Conservation (phyloP, 768 basidiomycete species). For the Sporobolomyces pararoseus region DNA sequence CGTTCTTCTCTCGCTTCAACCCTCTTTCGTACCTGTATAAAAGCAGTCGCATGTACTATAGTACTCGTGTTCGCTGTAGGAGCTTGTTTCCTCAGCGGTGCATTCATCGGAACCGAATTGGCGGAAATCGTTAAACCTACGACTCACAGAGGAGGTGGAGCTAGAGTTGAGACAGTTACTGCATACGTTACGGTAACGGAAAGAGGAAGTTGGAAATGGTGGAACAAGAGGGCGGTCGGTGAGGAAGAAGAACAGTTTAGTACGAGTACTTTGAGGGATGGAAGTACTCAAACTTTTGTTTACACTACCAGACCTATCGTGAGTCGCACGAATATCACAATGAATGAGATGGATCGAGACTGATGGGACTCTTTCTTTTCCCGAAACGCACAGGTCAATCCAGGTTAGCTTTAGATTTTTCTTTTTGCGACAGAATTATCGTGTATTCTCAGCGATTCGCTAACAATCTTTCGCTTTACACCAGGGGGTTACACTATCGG, state of each 20-base stretch:
- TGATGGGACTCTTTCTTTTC: not conserved
- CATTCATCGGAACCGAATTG: not conserved
- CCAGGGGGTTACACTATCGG: slow-evolving; percentile 32
- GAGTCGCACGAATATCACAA: not conserved
- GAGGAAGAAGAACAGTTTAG: not conserved
- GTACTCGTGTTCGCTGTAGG: not conserved
- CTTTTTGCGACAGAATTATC: too few relatives aligned
- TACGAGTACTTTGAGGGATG: slow-evolving; percentile 20
- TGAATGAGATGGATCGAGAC: too few relatives aligned
- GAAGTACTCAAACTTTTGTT: slow-evolving; percentile 25
- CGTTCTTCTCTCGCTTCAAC: too few relatives aligned
- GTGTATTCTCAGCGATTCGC: too few relatives aligned
- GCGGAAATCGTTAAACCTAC: not conserved
- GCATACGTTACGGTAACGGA: not conserved
- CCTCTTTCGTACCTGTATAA: too few relatives aligned
- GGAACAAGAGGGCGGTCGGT: not conserved
- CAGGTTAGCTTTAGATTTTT: not conserved
- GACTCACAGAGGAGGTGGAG: not conserved
- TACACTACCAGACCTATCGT: slow-evolving; percentile 39
- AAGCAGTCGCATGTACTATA: not conserved
- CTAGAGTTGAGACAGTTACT: not conserved
- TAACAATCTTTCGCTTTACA: too few relatives aligned
- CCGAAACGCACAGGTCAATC: slow-evolving; percentile 11
- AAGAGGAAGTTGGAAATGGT: slow-evolving; percentile 9
- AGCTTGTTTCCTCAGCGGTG: not conserved